Conservation (phyloP, 306 rosid genomes). For the Coriaria nepalensis region DNA sequence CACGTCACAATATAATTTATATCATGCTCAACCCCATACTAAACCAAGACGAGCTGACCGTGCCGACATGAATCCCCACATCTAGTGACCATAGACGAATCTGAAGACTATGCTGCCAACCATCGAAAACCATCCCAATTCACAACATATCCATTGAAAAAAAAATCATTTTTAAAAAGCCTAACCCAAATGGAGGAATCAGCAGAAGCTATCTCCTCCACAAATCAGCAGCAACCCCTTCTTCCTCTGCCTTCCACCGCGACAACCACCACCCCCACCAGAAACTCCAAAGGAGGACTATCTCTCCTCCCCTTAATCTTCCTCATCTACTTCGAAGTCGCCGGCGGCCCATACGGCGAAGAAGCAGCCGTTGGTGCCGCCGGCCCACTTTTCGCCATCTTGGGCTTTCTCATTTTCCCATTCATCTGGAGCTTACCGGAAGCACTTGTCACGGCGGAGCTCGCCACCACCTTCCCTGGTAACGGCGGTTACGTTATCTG, state of each 20-base stretch:
- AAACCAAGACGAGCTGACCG: no score
- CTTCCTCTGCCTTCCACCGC: background rate
- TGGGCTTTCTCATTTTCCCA: conserved; percentile 27
- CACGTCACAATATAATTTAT: no score
- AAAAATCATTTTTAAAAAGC: no score
- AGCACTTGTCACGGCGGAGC: conserved; percentile 30
- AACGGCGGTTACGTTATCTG: conserved; percentile 34
- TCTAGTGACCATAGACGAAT: no score
- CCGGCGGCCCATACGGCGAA: conserved; percentile 29
- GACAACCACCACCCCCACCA: background rate
- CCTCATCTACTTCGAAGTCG: conserved; percentile 33
- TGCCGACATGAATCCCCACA: no score
- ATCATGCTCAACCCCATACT: no score
- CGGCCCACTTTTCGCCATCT: conserved; percentile 28
- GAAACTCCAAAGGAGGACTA: conserved; percentile 13
- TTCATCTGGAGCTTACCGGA: conserved; percentile 30
- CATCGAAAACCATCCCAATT: no score
- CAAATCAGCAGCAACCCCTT: background rate
- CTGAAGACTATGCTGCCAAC: no score
- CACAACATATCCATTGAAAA: no score
- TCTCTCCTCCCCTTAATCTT: conserved; percentile 26
- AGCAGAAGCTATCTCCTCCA: background rate
- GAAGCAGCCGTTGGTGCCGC: conserved; percentile 25
- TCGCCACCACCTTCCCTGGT: conserved; percentile 28
- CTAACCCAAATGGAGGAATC: background rate